phyloP scores from a whole-genome alignment of 2,329 filamentous ascomycete species.

The Emergomyces africanus region DNA sequence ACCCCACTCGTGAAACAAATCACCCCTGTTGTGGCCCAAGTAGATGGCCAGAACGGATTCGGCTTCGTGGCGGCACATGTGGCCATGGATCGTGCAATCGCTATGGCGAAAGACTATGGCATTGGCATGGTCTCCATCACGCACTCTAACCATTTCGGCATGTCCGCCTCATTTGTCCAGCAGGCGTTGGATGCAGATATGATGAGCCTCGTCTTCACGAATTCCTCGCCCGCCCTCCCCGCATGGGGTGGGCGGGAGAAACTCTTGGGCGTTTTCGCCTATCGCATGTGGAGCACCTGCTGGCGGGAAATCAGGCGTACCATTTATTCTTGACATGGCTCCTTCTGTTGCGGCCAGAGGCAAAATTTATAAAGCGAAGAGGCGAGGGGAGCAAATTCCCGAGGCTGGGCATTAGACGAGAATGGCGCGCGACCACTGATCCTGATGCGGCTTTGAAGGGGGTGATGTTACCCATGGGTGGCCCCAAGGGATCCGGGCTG shows the following conservation, averaged over 20 bases:
- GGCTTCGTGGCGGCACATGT: constrained; percentile 57
- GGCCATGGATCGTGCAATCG: constrained; percentile 55
- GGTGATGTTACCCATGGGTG: constrained; percentile 72
- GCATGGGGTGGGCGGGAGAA: constrained; percentile 56
- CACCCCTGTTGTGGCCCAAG: constrained; percentile 58
- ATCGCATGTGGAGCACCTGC: constrained; percentile 64
- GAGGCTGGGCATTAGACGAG: constrained; percentile 59
- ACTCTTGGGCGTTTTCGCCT: constrained; percentile 60
- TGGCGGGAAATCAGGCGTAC: constrained; percentile 34
- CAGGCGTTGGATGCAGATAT: constrained; percentile 60
- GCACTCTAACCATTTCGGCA: constrained; percentile 72
- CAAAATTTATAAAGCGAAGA: constrained; percentile 34
- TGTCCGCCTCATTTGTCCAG: constrained; percentile 69
- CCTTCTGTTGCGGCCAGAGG: constrained; percentile 33
- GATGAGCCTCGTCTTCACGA: constrained; percentile 60
- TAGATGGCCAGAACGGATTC: constrained; percentile 58
- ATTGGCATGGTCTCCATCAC: constrained; percentile 66
- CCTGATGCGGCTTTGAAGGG: constrained; percentile 58
- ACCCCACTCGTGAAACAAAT: constrained; percentile 46
- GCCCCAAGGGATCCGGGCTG: constrained; percentile 66
- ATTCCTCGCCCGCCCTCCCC: constrained; percentile 59
- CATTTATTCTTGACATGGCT: constrained; percentile 45
- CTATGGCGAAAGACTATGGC: constrained; percentile 50
- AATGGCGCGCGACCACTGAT: constrained; percentile 59
- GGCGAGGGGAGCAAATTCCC: constrained; percentile 32